Evolutionary conservation across 108 stramenopile species (phyloP).

Genomic region (Hondaea fermentalgiana): DNA sequence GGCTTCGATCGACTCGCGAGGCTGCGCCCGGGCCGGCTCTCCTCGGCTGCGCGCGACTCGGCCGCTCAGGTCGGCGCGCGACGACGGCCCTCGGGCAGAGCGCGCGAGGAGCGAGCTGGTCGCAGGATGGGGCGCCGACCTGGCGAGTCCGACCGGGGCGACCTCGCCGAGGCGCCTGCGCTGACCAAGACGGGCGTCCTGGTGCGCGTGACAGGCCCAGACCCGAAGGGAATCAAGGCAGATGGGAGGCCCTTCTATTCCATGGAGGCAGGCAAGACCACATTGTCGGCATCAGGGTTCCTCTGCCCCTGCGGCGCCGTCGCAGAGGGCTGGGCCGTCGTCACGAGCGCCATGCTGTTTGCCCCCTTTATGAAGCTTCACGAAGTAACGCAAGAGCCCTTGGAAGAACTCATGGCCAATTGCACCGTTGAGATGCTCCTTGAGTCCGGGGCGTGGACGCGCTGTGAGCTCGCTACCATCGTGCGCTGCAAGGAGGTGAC

Average conservation of each 20-base stretch:
- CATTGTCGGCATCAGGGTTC: conserved; percentile 4
- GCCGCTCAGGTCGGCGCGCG: no score
- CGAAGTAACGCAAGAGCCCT: not conserved
- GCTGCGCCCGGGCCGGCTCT: no score
- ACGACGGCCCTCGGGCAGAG: no score
- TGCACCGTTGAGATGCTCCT: not conserved
- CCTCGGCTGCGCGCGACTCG: no score
- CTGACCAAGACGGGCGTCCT: not conserved
- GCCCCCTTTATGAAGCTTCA: not conserved
- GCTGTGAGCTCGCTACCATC: not conserved
- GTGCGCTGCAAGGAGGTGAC: not conserved
- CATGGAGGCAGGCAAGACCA: not conserved
- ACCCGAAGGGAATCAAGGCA: not conserved
- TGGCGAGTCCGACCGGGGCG: not conserved
- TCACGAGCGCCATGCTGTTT: not conserved
- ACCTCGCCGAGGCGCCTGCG: not conserved
- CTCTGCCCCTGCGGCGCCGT: not conserved
- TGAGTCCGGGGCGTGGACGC: not conserved
- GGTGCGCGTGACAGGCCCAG: not conserved
- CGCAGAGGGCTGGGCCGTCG: not conserved
- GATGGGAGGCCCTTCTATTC: not conserved
- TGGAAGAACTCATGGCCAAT: not conserved
- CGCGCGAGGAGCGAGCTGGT: no score
- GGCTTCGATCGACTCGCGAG: no score
- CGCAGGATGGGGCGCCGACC: no score